These are phyloP conservation scores for Barbatosphaeria neglecta DNA, from an alignment of 495 filamentous ascomycete genomes.

Conservation along the genomic window DNA sequence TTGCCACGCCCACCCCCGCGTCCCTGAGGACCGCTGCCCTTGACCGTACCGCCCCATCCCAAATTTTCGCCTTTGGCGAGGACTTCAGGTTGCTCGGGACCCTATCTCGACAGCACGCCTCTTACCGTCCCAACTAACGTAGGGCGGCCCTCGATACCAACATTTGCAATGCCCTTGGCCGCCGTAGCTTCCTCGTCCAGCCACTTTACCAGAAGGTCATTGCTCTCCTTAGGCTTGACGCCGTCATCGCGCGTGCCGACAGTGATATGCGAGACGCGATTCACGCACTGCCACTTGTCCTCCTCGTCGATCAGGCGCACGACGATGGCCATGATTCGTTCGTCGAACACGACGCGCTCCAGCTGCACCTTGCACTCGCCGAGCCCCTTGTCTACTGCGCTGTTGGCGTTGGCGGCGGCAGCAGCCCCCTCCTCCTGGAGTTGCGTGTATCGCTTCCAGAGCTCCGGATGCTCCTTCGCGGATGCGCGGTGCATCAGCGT, in stretches of 20 bases:
- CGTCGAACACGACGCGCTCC: conserved; percentile 63
- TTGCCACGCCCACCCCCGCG: not conserved
- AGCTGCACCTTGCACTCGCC: conserved; percentile 39
- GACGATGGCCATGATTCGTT: conserved; percentile 76
- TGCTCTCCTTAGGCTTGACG: conserved; percentile 90
- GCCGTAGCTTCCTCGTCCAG: conserved; percentile 33
- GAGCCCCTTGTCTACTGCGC: conserved; percentile 15
- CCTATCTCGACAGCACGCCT: conserved; percentile 35
- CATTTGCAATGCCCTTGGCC: conserved; percentile 32
- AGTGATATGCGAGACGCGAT: conserved; percentile 77
- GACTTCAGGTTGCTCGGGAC: not conserved
- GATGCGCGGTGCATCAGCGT: conserved; percentile 76
- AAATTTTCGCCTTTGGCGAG: not conserved
- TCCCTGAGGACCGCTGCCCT: not conserved
- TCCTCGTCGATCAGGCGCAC: conserved; percentile 50
- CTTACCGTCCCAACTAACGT: conserved; percentile 27
- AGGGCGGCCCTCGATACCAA: conserved; percentile 33
- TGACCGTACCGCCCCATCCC: not conserved
- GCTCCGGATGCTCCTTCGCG: conserved; percentile 41
- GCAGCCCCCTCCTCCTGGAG: conserved; percentile 29
- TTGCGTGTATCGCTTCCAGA: conserved; percentile 58
- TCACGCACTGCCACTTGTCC: conserved; percentile 53
- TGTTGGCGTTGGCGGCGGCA: conserved; percentile 17
- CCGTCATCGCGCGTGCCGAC: conserved; percentile 60
- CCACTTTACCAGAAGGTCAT: conserved; percentile 68